Evolutionary conservation across 2,329 filamentous ascomycete genomes (phyloP), one percentile per base, ranked within the genome.

Genomic region (Fonsecaea multimorphosa): DNA sequence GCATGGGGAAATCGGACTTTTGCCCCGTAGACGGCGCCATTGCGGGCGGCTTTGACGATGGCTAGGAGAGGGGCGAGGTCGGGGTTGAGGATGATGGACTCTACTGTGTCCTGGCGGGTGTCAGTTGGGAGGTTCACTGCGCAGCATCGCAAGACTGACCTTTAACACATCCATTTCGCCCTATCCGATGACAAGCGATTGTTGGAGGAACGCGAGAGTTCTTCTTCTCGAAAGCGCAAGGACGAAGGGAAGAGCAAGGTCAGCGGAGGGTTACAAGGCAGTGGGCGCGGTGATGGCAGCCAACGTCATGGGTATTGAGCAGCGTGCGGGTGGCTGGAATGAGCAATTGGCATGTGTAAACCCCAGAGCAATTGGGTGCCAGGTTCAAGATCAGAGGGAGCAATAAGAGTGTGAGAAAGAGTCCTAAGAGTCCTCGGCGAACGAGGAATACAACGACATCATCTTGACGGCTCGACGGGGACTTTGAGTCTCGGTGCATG

Each of bases 1-100:
- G 95, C 95, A 82, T 99, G 95, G 70, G 95, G 95, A 82, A 99
- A 98, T 70, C 95, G 93, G 79, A 99, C 92, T 86, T 98, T 98
- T 74, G 91, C 88, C 67, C 95, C 95, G 81, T 99, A 99, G 69
- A 99, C 92, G 71, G 93, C 89, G 78, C 95, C 95, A 87, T 98
- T 99, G 80, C 95, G 92, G 72, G 95, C 91, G 74, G 89, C 92
- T 85, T 99, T 99, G 78, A 97, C 78, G 72, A 99, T 84, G 64
- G 91, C 87, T 68, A 99, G 86, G 63, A 93, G 78, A 74, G 95
- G 92, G 74, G 95, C 92, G 80, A 97, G 91, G 38, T 69, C 67
- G 14, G 67, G 67, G 53, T 69, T 69, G 38, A 69, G 65, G 60
- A 69, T 63, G 65, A 69, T 59, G 19, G 65, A 63, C 38, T 69